Percentiles rank a stretch among this genome's conserved stretches.
phyloP scores from a whole-genome alignment of 352 stramenopile genomes.

The Globisporangium nunn region DNA sequence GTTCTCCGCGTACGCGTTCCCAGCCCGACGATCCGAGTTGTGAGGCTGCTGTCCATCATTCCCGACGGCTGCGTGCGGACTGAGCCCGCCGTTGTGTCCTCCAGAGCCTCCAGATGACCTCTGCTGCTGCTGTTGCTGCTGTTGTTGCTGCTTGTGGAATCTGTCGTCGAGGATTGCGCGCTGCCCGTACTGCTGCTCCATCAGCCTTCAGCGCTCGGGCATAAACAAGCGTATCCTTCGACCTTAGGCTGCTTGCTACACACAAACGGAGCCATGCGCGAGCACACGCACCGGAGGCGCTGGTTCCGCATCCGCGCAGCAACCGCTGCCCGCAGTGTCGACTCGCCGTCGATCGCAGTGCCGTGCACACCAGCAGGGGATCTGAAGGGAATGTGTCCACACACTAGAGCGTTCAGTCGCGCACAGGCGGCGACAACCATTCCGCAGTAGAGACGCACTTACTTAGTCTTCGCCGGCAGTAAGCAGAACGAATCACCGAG shows the following conservation, averaged over 20 bases:
- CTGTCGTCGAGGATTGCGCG: constrained; percentile 29
- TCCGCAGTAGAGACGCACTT: neutral
- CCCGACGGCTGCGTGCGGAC: neutral
- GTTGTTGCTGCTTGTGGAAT: constrained; percentile 16
- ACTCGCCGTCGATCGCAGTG: constrained; percentile 65
- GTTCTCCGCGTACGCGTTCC: neutral
- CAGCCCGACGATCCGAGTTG: neutral
- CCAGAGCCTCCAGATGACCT: neutral
- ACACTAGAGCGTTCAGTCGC: neutral
- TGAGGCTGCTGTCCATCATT: neutral
- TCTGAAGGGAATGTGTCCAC: constrained; percentile 12
- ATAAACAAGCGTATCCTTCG: too few relatives aligned
- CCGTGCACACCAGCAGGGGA: constrained; percentile 45
- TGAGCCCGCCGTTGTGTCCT: neutral
- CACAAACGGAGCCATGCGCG: too few relatives aligned
- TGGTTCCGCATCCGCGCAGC: constrained; percentile 83
- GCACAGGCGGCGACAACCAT: too few relatives aligned
- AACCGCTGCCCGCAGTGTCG: constrained; percentile 67
- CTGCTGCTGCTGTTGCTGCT: constrained; percentile 15
- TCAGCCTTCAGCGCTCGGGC: constrained; percentile 30
- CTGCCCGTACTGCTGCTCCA: constrained; percentile 72
- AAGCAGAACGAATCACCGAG: constrained; percentile 83
- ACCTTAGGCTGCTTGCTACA: too few relatives aligned
- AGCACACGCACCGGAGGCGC: constrained; percentile 33
- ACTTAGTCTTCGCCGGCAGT: constrained; percentile 47